Conservation (phyloP, 176 grass and related monocot genomes). For the Avena eriantha region DNA sequence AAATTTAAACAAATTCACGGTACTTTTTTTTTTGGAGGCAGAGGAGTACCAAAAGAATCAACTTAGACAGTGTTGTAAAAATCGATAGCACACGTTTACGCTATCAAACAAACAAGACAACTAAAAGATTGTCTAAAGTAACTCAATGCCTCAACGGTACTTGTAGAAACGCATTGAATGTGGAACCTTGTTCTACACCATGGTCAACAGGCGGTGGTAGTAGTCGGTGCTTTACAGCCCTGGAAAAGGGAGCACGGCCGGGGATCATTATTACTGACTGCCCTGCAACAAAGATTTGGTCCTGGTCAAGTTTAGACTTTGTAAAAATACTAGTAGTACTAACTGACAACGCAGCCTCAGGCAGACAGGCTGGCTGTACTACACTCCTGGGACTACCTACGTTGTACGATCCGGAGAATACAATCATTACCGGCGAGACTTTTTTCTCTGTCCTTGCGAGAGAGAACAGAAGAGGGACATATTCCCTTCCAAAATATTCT, state of each 20-base stretch:
- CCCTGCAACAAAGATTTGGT: slow-evolving; percentile 26
- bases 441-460: slow-evolving; percentile 24
- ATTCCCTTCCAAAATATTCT: slow-evolving; percentile 25
- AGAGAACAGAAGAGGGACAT: slow-evolving; percentile 1
- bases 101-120: background rate
- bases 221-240: background rate
- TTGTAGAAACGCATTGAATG: background rate
- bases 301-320: slow-evolving; percentile 31
- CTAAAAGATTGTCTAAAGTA: background rate
- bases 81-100: too few species aligned
- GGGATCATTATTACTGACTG: slow-evolving; percentile 28
- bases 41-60: too few species aligned
- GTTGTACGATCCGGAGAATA: background rate
- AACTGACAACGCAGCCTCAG: background rate
- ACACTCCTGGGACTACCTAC: background rate
- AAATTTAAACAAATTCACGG: too few species aligned
- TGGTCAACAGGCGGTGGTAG: slow-evolving; percentile 12
- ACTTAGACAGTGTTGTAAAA: too few species aligned
- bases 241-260: slow-evolving; percentile 10
- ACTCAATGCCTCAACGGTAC: background rate
- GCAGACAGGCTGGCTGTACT: background rate
- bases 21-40: too few species aligned
- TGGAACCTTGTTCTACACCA: slow-evolving; percentile 6
- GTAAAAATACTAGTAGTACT: background rate
- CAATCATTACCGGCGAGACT: slow-evolving; percentile 28